Evolutionary conservation across 768 basidiomycete genomes (phyloP).

Genomic region (Megacollybia marginata): DNA sequence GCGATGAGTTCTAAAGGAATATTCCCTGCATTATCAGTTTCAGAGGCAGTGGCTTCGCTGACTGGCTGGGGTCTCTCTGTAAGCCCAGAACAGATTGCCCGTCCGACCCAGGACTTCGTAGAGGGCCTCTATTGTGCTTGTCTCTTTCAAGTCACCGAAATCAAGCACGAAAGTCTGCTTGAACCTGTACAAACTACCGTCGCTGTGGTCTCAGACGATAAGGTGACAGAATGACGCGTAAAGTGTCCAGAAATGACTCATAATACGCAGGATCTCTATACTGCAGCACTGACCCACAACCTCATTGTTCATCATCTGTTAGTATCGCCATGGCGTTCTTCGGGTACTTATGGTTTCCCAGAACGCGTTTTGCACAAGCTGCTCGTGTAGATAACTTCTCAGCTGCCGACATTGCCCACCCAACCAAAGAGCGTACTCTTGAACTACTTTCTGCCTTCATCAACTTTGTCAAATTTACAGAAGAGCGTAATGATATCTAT

Average conservation of each 20-base stretch:
- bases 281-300: slow-evolving; percentile 49
- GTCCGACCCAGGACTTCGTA: slow-evolving; percentile 67
- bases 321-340: slow-evolving; percentile 8
- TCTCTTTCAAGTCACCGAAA: slow-evolving; percentile 62
- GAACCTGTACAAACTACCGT: slow-evolving; percentile 52
- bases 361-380: slow-evolving; percentile 63
- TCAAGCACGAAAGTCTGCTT: slow-evolving; percentile 51
- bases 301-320: slow-evolving; percentile 68
- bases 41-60: slow-evolving; percentile 60
- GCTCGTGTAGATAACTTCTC: slow-evolving; percentile 75
- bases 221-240: slow-evolving; percentile 27
- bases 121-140: slow-evolving; percentile 63
- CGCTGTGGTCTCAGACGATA: slow-evolving; percentile 37
- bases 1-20: slow-evolving; percentile 38
- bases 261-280: slow-evolving; percentile 54
- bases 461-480: slow-evolving; percentile 89
- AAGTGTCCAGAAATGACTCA: neutral
- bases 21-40: slow-evolving; percentile 58
- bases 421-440: slow-evolving; percentile 69
- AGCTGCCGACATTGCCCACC: slow-evolving; percentile 63
- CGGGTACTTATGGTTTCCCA: slow-evolving; percentile 16
- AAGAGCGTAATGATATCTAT: slow-evolving; percentile 57
- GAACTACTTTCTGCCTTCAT: slow-evolving; percentile 80
- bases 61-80: slow-evolving; percentile 63
- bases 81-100: slow-evolving; percentile 57